Conservation (phyloP, 2,329 filamentous ascomycete genomes). For the Ophiostoma novo-ulmi region DNA sequence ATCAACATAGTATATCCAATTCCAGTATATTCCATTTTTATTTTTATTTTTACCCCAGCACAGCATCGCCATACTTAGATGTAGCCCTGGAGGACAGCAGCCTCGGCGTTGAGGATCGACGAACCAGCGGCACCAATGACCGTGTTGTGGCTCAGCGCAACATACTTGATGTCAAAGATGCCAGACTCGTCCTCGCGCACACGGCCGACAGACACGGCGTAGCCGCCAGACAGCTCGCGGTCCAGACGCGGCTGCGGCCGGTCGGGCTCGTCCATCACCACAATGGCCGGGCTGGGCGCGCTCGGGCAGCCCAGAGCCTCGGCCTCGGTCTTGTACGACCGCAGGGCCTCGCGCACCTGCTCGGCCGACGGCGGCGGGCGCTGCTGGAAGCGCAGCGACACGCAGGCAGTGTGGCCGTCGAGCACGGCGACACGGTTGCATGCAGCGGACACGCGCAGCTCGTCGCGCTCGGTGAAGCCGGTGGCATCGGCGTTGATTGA, state of each 20-base stretch:
- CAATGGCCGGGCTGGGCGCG: conserved; percentile 74
- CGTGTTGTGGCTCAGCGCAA: conserved; percentile 75
- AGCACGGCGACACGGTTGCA: conserved; percentile 94
- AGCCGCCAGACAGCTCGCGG: conserved; percentile 76
- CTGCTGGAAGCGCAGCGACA: conserved; percentile 75
- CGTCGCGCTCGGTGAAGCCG: conserved; percentile 68
- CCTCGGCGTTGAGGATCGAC: conserved; percentile 90
- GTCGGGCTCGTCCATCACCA: conserved; percentile 84
- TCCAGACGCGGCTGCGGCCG: conserved; percentile 88
- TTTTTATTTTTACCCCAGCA: not conserved
- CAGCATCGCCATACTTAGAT: conserved; percentile 43
- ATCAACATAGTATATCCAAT: not conserved
- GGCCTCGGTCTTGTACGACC: conserved; percentile 75
- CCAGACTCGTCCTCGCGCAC: conserved; percentile 80
- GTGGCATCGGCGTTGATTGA: conserved; percentile 64
- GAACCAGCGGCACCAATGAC: conserved; percentile 95
- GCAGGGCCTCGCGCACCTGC: conserved; percentile 71
- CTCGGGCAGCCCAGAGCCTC: conserved; percentile 80
- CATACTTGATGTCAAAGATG: conserved; percentile 93
- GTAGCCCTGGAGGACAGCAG: conserved; percentile 82
- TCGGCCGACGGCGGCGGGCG: conserved; percentile 69
- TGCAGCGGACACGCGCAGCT: conserved; percentile 73
- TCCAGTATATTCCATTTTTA: not conserved
- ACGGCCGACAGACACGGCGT: conserved; percentile 85
- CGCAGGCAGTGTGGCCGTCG: conserved; percentile 92